Conservation (phyloP, 345 rosid species). For the Citrus sinensis region DVS_A1.0 CM039162.1:24839001-24839500, state of each 20-base stretch:
- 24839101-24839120: not conserved
- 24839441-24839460: constrained; percentile 94
- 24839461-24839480: constrained; percentile 92
- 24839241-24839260: constrained; percentile 87
- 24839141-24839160: constrained; percentile 79
- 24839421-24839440: constrained; percentile 94
- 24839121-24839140: not conserved
- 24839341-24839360: not conserved
- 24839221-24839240: constrained; percentile 98
- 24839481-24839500: constrained; percentile 93
- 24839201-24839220: constrained; percentile 97
- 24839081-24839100: not conserved
- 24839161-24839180: constrained; percentile 91
- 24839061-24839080: not conserved
- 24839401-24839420: constrained; percentile 43
- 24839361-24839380: not conserved
- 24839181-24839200: constrained; percentile 86
- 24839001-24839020: not conserved
- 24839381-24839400: constrained; percentile 11
- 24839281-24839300: constrained; percentile 91
- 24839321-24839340: constrained; percentile 70
- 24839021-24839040: not conserved
- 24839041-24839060: not conserved
- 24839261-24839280: constrained; percentile 56
- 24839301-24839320: constrained; percentile 68